Base-by-base conservation (phyloP, 148 eudicot genomes). In the Talinum fruticosum region DNA sequence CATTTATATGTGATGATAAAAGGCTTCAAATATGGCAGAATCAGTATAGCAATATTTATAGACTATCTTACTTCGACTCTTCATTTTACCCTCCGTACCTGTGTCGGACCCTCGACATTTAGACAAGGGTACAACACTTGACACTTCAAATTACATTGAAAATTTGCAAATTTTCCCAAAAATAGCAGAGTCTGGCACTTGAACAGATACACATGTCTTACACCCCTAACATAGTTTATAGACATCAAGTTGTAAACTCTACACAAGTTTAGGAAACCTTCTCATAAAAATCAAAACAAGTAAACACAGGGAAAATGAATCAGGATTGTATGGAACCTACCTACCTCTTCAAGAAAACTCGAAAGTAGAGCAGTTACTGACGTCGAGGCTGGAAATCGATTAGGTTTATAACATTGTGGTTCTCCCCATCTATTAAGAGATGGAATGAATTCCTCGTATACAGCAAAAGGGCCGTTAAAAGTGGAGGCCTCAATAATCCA, bases 401-500 rank as follows among this genome's bases (percentile, higher is more conserved):
- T 65, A 66, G 93, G 82, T 14, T 81, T 84, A 81, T 92, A 92
- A 26, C 76, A 79, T 75, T 87, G 80, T n/a, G 98, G 98, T 77
- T 92, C 98, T 10, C 98, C 97, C 84, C 74, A 44, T 49, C 79
- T 75, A 78, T 88, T 91, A 64, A 92, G 76, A 38, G 87, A 85
- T 14, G 90, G 90, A 51, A 90, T 80, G 29, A 92, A 88, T 67
- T 91, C 92, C 74, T 85, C 87, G 77, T 90, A 92, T 35, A 89
- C 85, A 77, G 98, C 96, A 80, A 92, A 94, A 66, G 97, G 96
- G 38, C 96, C 98, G 79, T 84, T 92, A 73, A 89, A 94, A 78
- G 91, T 82, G 30, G 96, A 82, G 81, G 98, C 94, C 85, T 91
- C 96, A 44, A 94, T 84, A 82, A 91, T 96, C 89, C 90, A 95